phyloP scores from a whole-genome alignment of 805 yeast species.

The Wickerhamiella qilinensis region DNA sequence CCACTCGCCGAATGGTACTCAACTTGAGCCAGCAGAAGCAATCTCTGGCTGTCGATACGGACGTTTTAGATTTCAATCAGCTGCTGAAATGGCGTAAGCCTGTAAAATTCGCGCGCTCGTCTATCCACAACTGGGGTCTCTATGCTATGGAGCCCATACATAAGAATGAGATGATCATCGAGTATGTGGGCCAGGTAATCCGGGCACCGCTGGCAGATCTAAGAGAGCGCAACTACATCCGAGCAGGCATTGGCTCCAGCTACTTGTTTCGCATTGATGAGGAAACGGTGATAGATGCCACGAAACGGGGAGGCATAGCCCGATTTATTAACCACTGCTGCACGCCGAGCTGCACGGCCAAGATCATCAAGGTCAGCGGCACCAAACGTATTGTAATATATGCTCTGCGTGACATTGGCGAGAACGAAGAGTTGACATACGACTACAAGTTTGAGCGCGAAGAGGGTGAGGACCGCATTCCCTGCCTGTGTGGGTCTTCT shows the following conservation, averaged over 20 bases:
- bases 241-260: constrained; percentile 90
- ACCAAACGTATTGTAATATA: constrained; percentile 86
- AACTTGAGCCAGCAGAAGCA: not conserved
- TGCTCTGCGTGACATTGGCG: constrained; percentile 73
- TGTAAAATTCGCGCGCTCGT: constrained; percentile 64
- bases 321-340: constrained; percentile 95
- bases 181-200: constrained; percentile 89
- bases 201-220: constrained; percentile 89
- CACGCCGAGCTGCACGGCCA: constrained; percentile 94
- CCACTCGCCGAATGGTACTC: not conserved
- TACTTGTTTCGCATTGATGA: constrained; percentile 87
- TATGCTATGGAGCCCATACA: constrained; percentile 91
- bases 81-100: not conserved
- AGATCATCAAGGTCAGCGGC: constrained; percentile 89
- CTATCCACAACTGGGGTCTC: constrained; percentile 96
- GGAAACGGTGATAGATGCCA: constrained; percentile 90
- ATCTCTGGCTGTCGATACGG: not conserved
- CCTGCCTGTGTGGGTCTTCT: constrained; percentile 90
- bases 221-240: constrained; percentile 68
- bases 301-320: constrained; percentile 94
- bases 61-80: not conserved
- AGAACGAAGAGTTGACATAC: constrained; percentile 69
- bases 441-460: constrained; percentile 93
- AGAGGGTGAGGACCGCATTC: constrained; percentile 69
- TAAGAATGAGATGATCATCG: constrained; percentile 95